Evolutionary conservation across 768 basidiomycete species (phyloP).

Genomic region (Calocera cornea): DNA sequence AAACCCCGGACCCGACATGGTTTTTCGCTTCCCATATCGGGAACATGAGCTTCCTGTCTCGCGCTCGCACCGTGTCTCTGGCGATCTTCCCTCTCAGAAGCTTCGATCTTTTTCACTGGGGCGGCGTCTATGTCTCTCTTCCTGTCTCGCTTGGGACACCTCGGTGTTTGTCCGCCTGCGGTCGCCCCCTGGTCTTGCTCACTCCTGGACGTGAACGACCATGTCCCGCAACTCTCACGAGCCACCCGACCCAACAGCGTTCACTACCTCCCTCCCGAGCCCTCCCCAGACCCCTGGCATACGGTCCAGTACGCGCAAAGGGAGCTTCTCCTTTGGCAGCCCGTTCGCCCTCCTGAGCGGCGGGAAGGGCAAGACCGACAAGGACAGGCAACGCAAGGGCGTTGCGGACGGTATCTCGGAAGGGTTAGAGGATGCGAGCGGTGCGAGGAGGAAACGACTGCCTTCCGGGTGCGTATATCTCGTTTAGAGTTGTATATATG

Average conservation of each 20-base stretch:
- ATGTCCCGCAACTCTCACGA: slow-evolving; percentile 1
- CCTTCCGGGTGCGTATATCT: background rate
- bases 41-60: background rate
- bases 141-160: background rate
- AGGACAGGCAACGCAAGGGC: background rate
- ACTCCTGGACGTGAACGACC: background rate
- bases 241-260: background rate
- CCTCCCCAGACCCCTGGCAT: background rate
- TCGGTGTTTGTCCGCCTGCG: background rate
- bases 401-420: background rate
- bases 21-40: background rate
- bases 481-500: background rate
- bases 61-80: background rate
- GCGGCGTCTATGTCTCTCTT: background rate
- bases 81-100: background rate
- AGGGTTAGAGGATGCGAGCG: background rate
- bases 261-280: background rate
- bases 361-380: background rate
- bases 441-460: background rate
- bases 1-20: background rate
- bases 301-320: background rate
- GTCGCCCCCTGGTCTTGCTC: background rate
- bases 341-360: background rate
- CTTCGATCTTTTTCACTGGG: background rate
- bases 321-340: background rate